Conservation (phyloP, 2,329 filamentous ascomycete genomes). For the Diaporthe sp. region DNA sequence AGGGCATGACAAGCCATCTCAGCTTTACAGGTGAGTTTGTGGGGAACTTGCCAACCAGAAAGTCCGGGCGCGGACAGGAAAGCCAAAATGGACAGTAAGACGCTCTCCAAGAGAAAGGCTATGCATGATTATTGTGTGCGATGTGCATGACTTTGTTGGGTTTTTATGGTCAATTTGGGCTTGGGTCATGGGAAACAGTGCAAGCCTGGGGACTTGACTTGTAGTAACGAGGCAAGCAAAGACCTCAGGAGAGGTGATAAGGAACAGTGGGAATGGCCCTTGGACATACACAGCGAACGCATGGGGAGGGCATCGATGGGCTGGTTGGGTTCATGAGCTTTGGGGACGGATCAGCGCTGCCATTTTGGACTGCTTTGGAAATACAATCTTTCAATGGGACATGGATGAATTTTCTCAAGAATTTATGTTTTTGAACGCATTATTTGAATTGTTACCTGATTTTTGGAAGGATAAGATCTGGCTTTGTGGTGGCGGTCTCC, state of each 20-base stretch:
- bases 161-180: background rate
- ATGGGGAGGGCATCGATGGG: background rate
- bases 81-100: slow-evolving; percentile 29
- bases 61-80: slow-evolving; percentile 33
- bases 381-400: background rate
- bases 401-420: background rate
- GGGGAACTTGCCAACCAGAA: slow-evolving; percentile 41
- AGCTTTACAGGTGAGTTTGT: slow-evolving; percentile 45
- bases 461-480: background rate
- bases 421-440: background rate
- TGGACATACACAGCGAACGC: background rate
- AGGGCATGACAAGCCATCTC: slow-evolving; percentile 47
- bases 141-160: background rate
- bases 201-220: background rate
- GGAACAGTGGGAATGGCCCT: background rate
- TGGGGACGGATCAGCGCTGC: slow-evolving; percentile 12
- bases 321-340: background rate
- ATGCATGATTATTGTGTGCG: background rate
- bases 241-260: background rate
- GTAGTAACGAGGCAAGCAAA: background rate
- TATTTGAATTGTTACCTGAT: background rate
- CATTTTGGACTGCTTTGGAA: background rate
- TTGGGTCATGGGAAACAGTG: background rate
- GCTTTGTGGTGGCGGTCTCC: background rate
- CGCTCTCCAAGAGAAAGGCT: background rate